Evolutionary conservation across 2,329 filamentous ascomycete species (phyloP), one percentile per base, ranked within the genome.

Genomic region (Trichoderma sp.): DNA sequence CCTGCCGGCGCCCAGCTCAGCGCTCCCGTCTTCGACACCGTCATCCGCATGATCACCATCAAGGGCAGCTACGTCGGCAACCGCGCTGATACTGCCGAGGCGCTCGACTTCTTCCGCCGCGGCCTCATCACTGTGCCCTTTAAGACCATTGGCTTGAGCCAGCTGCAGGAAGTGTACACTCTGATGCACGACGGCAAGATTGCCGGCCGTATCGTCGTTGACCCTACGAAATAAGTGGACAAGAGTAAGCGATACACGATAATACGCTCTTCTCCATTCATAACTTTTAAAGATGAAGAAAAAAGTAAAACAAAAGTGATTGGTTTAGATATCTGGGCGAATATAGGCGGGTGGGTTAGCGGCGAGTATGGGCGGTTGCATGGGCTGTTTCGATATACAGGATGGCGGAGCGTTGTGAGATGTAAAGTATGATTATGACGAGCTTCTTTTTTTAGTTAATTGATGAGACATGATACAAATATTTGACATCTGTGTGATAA

Each of bases 51-150:
- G 94, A 91, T 98, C 84, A 91, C 83, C 77, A 98, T 98, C 86
- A 93, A 93, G 85, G 95, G 95, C 73, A 94, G 91, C 77, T 98
- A 98, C 80, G 95, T 98, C 76, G 95, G 95, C 71, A 98, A 97
- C 85, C 89, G 95, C 76, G 90, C 92, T 80, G 95, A 98, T 80
- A 92, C 91, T 1, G 88, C 91, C 68, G 95, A 98, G 85, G 95
- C 95, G 3, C 86, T 98, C 74, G 95, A 98, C 76, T 98, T 98
- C 85, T 98, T 89, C 86, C 85, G 88, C 71, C 88, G 92, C 26
- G 95, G 95, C 17, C 84, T 97, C 74, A 95, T 98, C 87, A 92
- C 93, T 79, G 90, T 91, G 6, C 95, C 95, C 8, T 96, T 88
- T 88, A 97, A 97, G 91, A 88, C 89, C 8, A 90, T 94, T 68